Percentiles rank a stretch among this genome's conserved stretches.
phyloP scores from a whole-genome alignment of 2,329 filamentous ascomycete genomes.

The Xylaria sp. region DNA sequence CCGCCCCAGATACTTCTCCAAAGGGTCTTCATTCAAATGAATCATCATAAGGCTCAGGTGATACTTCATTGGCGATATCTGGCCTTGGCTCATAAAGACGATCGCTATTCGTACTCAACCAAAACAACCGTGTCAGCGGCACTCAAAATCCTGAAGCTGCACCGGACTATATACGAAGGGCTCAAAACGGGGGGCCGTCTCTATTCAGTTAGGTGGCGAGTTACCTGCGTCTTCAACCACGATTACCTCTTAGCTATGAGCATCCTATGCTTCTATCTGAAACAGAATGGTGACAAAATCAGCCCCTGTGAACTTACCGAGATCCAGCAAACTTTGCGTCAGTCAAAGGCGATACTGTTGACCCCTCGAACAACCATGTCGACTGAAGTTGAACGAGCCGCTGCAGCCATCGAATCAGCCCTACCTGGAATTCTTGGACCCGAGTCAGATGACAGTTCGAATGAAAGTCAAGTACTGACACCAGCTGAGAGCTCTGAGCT shows the following conservation, averaged over 20 bases:
- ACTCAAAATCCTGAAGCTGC: slow-evolving; percentile 35
- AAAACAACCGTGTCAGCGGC: slow-evolving; percentile 36
- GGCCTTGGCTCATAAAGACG: slow-evolving; percentile 32
- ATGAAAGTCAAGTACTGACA: slow-evolving; percentile 23
- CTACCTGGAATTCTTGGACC: slow-evolving; percentile 31
- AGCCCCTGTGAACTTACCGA: slow-evolving; percentile 26
- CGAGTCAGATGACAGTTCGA: slow-evolving; percentile 25
- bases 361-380: slow-evolving; percentile 22
- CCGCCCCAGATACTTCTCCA: slow-evolving; percentile 44
- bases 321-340: slow-evolving; percentile 34
- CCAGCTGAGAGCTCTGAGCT: slow-evolving; percentile 19
- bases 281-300: slow-evolving; percentile 33
- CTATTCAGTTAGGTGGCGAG: slow-evolving; percentile 35
- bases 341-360: slow-evolving; percentile 27
- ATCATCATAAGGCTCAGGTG: slow-evolving; percentile 47
- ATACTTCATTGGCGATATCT: slow-evolving; percentile 50
- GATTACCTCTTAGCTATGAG: slow-evolving; percentile 36
- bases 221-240: slow-evolving; percentile 36
- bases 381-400: slow-evolving; percentile 31
- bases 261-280: slow-evolving; percentile 37
- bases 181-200: slow-evolving; percentile 35
- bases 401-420: slow-evolving; percentile 32
- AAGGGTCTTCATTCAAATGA: slow-evolving; percentile 46
- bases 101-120: slow-evolving; percentile 43
- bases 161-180: slow-evolving; percentile 35